A percentile compares a stretch with the other conserved stretches of the same genome.
These are phyloP conservation scores for Eragrostis nindensis DNA, from an alignment of 176 grass and related monocot genomes.

Conservation along the genomic window DNA sequence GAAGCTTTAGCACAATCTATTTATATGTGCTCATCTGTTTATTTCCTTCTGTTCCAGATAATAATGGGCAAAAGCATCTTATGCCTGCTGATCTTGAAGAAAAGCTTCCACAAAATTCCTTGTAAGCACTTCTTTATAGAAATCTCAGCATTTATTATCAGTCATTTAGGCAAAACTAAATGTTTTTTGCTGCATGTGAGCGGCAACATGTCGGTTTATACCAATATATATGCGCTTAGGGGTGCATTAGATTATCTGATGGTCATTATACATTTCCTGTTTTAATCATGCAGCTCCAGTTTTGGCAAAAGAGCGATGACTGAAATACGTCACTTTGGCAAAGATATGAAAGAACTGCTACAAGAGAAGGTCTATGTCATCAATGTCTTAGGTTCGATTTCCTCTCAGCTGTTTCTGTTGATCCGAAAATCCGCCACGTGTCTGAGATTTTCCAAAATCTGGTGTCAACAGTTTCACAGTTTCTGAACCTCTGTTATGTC, in stretches of 20 bases:
- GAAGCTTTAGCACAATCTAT: conserved; percentile 20
- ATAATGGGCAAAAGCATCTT: conserved; percentile 47
- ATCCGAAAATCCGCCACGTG: too few species aligned
- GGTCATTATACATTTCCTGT: conserved; percentile 6
- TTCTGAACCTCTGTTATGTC: neutral
- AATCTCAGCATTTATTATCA: neutral
- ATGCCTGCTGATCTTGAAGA: conserved; percentile 34
- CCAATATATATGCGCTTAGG: conserved; percentile 4
- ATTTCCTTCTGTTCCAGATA: conserved; percentile 60
- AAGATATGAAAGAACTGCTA: conserved; percentile 88
- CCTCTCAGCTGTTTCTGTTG: neutral
- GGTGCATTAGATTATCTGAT: neutral
- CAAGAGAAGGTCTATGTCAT: conserved; percentile 76
- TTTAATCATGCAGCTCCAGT: conserved; percentile 60
- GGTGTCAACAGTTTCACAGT: too few species aligned
- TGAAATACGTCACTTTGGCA: conserved; percentile 66
- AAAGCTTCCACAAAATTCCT: conserved; percentile 46
- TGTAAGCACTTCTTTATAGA: conserved; percentile 42
- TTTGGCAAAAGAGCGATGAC: conserved; percentile 51
- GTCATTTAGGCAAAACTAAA: neutral
- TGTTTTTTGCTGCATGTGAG: conserved; percentile 1
- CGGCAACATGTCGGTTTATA: neutral
- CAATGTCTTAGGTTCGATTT: conserved; percentile 73
- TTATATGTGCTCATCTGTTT: conserved; percentile 26
- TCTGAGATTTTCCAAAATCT: too few species aligned